Base-by-base conservation (phyloP, 179 eudicot genomes). In the Dionaea muscipula region DNA sequence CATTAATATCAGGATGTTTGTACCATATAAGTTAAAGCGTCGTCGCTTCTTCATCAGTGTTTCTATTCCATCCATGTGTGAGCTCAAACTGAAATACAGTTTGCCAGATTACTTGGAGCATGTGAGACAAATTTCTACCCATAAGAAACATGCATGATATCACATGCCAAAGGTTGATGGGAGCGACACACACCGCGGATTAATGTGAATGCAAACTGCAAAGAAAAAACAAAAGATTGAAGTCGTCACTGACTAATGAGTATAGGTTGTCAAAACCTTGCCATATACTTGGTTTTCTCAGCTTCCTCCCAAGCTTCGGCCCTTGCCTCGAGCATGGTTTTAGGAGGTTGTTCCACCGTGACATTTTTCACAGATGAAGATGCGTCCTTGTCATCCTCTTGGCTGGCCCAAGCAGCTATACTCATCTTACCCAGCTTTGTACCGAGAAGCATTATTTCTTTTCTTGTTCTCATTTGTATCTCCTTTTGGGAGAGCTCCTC, bases 281-380 rank as follows among this genome's bases (percentile, higher is more conserved):
- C 83, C 63, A 50, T 68, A 61, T 77, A 81, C 72, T 81, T 84
- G 58, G 83, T 85, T 62, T 69, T 81, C 76, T 84, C 94, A 51
- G 94, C 80, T n/a, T 84, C 88, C 68, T 84, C 94, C 94, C 94
- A 84, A 61, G 78, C 82, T 53, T 70, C 83, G 33, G 94, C 94
- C 49, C 84, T 76, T 7, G 71, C 72, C 65, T 81, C 88, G 46
- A 73, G 62, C 39, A 70, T 74, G 62, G 64, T 69, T 64, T 65
- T 73, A 56, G 69, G 60, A 17, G 51, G 55, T 41, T 70, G 73
- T 40, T 77, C 80, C 9, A 15, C 61, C 54, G 59, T 59, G 38
- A 62, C 59, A 40, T 49, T 60, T 50, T 66, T 80, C 33, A 53
- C 59, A 17, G 75, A 72, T 31, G 70, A 63, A 17, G 81, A 74